Conservation (phyloP, 2,329 filamentous ascomycete species). For the Pyrenochaeta sp. region DNA sequence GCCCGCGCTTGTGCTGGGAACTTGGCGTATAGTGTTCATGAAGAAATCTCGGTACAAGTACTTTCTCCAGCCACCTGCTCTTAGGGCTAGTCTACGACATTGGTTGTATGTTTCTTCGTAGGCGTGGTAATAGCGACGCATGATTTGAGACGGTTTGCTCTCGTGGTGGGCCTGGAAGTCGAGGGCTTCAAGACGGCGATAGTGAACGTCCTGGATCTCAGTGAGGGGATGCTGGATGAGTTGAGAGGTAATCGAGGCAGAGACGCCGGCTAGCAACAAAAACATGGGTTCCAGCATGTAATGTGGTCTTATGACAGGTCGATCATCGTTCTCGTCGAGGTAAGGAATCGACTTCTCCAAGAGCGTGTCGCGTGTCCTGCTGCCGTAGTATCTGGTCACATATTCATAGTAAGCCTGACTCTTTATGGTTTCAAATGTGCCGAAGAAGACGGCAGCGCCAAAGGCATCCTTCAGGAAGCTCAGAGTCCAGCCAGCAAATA, state of each 20-base stretch:
- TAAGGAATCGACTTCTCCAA: slow-evolving; percentile 29
- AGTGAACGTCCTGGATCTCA: slow-evolving; percentile 75
- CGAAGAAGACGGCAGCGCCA: slow-evolving; percentile 76
- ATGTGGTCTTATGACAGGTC: slow-evolving; percentile 71
- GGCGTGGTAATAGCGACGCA: slow-evolving; percentile 72
- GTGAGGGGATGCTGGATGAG: slow-evolving; percentile 73
- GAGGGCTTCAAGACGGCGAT: slow-evolving; percentile 74
- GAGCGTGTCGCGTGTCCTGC: slow-evolving; percentile 40
- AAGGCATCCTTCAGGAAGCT: slow-evolving; percentile 74
- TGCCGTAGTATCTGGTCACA: slow-evolving; percentile 71
- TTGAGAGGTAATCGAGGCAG: slow-evolving; percentile 74
- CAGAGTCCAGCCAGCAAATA: slow-evolving; percentile 77
- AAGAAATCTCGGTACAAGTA: slow-evolving; percentile 78
- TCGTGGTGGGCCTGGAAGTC: slow-evolving; percentile 63
- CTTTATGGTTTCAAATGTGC: slow-evolving; percentile 78
- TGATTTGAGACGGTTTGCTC: slow-evolving; percentile 39
- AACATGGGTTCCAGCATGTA: slow-evolving; percentile 79
- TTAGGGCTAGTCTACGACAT: slow-evolving; percentile 65
- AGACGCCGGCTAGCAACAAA: slow-evolving; percentile 71
- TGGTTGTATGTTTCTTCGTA: slow-evolving; percentile 73
- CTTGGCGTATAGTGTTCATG: slow-evolving; percentile 74
- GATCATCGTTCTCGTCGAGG: slow-evolving; percentile 34
- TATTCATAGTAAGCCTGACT: slow-evolving; percentile 76
- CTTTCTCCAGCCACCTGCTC: slow-evolving; percentile 63
- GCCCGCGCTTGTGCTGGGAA: slow-evolving; percentile 78